Conservation (phyloP, 441 rosid species). For the Erodium texanum region DNA sequence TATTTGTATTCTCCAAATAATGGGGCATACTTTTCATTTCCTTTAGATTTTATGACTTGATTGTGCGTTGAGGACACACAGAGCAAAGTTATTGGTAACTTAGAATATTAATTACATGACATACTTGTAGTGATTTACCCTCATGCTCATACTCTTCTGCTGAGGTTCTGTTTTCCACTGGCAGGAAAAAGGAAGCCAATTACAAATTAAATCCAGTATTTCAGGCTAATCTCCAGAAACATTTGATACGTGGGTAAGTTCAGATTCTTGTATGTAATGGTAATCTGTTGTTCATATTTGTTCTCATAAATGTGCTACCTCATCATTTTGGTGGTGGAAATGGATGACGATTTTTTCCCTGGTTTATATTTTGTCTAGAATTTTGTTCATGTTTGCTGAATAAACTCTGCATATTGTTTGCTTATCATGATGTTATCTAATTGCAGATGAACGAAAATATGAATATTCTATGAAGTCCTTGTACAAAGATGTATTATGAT, state of each 20-base stretch:
- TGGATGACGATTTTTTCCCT: background rate
- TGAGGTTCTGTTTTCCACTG: constrained; percentile 10
- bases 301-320: background rate
- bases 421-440: background rate
- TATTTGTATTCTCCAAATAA: background rate
- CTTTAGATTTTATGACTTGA: too few relatives aligned
- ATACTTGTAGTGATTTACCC: background rate
- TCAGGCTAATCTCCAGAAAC: constrained; percentile 69
- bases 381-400: background rate
- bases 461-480: background rate
- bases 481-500: background rate
- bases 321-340: background rate
- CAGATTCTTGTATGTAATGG: background rate
- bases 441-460: background rate
- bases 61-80: background rate
- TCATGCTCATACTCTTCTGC: background rate
- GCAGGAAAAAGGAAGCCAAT: constrained; percentile 61
- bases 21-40: background rate
- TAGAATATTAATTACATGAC: background rate
- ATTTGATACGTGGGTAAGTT: constrained; percentile 58
- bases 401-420: background rate
- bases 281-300: background rate
- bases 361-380: background rate
- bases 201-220: constrained; percentile 75
- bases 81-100: background rate